Conservation (phyloP, 345 rosid species). For the Moricandia moricandioides region DNA sequence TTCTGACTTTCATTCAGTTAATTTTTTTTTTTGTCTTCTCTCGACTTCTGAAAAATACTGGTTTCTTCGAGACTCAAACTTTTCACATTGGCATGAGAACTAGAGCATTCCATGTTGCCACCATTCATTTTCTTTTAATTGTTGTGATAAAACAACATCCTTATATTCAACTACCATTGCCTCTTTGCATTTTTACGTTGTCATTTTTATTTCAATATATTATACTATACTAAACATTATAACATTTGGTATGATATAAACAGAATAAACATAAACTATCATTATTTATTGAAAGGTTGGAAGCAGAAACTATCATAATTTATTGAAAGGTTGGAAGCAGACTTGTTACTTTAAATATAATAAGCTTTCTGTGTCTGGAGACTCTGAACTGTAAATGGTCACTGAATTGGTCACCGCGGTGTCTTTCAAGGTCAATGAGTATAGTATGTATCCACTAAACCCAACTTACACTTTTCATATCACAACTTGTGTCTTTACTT, state of each 20-base stretch:
- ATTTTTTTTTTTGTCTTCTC: neutral
- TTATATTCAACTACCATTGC: neutral
- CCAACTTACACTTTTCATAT: constrained; percentile 15
- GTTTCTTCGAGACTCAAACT: neutral
- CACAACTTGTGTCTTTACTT: constrained; percentile 11
- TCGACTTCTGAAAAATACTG: neutral
- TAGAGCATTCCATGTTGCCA: neutral
- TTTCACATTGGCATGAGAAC: neutral
- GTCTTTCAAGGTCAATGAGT: constrained; percentile 18
- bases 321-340: neutral
- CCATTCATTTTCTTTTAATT: neutral
- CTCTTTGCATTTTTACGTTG: neutral
- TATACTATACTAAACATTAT: neutral
- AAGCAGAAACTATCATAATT: neutral
- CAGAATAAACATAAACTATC: neutral
- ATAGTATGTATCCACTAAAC: constrained; percentile 13
- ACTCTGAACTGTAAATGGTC: constrained; percentile 10
- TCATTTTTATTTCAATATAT: neutral
- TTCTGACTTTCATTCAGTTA: constrained; percentile 12
- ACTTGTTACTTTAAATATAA: neutral
- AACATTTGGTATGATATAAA: neutral
- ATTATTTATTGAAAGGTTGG: neutral
- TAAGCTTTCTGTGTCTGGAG: neutral
- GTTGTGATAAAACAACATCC: neutral
- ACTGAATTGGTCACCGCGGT: constrained; percentile 17